Evolutionary conservation across 1,284 basidiomycete species (phyloP).

Genomic region (Microbotryum intermedium): DNA sequence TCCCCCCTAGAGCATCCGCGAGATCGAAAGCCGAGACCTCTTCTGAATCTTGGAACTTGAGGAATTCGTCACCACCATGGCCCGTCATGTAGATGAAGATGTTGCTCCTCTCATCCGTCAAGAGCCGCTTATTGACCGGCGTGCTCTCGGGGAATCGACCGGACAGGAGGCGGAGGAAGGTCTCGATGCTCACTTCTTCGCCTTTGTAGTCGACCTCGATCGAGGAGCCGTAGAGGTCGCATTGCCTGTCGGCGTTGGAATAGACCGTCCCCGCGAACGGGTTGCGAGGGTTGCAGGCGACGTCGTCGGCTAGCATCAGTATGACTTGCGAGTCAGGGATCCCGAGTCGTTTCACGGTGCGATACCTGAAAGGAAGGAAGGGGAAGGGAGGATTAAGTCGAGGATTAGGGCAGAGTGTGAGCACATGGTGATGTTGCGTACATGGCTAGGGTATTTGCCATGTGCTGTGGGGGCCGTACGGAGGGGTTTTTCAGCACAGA

Average conservation of each 20-base stretch:
- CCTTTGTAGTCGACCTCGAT: conserved; percentile 98
- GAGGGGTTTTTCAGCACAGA: not conserved
- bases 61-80: conserved; percentile 93
- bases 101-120: conserved; percentile 86
- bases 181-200: conserved; percentile 96
- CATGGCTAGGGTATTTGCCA: conserved; percentile 97
- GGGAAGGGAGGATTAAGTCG: not conserved
- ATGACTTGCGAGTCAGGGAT: conserved; percentile 98
- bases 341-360: conserved; percentile 93
- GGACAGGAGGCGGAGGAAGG: conserved; percentile 81
- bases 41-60: conserved; percentile 98
- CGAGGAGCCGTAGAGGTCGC: conserved; percentile 91
- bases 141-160: conserved; percentile 65
- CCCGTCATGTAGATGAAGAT: conserved; percentile 98
- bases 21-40: conserved; percentile 94
- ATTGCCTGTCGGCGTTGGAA: conserved; percentile 61
- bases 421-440: conserved; percentile 40
- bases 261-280: conserved; percentile 86
- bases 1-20: conserved; percentile 94
- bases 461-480: conserved; percentile 56
- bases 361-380: conserved; percentile 56
- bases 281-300: conserved; percentile 87
- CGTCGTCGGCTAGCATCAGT: conserved; percentile 96
- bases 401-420: not conserved
- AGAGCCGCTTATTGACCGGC: conserved; percentile 81